Conservation (phyloP, 352 stramenopile species). For the Globisporangium lucens region DNA sequence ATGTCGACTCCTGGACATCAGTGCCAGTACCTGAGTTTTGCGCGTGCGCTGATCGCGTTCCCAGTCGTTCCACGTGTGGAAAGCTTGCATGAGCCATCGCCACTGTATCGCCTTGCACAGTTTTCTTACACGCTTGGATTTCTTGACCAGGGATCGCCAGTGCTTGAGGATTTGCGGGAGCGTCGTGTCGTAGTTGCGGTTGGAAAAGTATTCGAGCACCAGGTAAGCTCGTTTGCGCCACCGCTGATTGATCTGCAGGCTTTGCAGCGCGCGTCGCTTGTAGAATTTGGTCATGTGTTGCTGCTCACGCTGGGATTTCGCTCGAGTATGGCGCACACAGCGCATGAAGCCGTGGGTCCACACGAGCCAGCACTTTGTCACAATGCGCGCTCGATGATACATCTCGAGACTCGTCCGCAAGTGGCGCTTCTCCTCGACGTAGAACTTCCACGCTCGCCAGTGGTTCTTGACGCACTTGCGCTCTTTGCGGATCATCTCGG, state of each 20-base stretch:
- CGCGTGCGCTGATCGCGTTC: neutral
- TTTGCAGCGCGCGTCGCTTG: slow-evolving; percentile 18
- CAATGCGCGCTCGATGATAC: slow-evolving; percentile 45
- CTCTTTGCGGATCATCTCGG: slow-evolving; percentile 44
- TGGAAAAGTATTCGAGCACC: slow-evolving; percentile 38
- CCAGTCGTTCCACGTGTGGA: slow-evolving; percentile 5
- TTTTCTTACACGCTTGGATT: slow-evolving; percentile 2
- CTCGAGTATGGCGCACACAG: slow-evolving; percentile 1
- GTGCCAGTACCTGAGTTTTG: neutral
- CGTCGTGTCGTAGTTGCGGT: slow-evolving; percentile 25
- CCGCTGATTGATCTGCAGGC: slow-evolving; percentile 10
- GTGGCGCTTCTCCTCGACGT: slow-evolving; percentile 36
- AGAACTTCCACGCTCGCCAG: slow-evolving; percentile 42
- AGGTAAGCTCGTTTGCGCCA: slow-evolving; percentile 28
- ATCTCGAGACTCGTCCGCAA: slow-evolving; percentile 39
- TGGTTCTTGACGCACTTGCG: slow-evolving; percentile 35
- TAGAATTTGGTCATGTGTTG: slow-evolving; percentile 2
- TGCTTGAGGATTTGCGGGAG: slow-evolving; percentile 23
- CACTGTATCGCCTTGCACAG: neutral
- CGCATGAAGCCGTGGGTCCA: slow-evolving; percentile 51
- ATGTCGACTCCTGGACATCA: neutral
- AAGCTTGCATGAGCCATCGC: slow-evolving; percentile 1
- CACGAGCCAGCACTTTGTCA: slow-evolving; percentile 62
- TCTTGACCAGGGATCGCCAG: slow-evolving; percentile 11
- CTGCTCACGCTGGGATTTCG: neutral